Evolutionary conservation across 495 filamentous ascomycete species (phyloP), one percentile per base, ranked within the genome.

Genomic region (Oidiodendron maius): DNA sequence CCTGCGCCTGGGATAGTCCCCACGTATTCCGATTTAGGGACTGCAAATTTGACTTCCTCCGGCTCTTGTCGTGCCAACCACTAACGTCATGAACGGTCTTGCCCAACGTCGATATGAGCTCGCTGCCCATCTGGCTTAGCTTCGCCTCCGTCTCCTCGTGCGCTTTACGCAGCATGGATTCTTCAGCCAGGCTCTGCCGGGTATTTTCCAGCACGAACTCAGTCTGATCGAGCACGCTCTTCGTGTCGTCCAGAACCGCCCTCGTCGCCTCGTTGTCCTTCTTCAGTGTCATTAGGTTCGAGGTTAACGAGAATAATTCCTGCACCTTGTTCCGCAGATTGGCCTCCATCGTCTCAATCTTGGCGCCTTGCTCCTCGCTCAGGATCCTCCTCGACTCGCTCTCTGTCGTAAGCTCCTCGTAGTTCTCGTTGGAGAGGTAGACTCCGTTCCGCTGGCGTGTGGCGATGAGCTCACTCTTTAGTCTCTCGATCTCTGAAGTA

Each of bases 381-480:
- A 95, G 75, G 47, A 96, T 95, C 21, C 87, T 70, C n/a, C 91
- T 81, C 3, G 89, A 95, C 66, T 97, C 93, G 61, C 85, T 95
- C 60, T 94, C 84, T 40, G 82, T 87, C 0, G 81, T 87, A 63
- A 98, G 81, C 56, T 93, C 84, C 56, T 95, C 89, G 57, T 86
- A 95, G 4, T 68, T 76, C 52, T 95, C 89, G 24, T 82, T 81
- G 0, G 89, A 85, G 34, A 98, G 71, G 60, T 96, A 97, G 4
- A 97, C 91, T 46, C 93, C 93, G 61, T 96, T 95, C 4, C 91
- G 83, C 63, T 96, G 89, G 9, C 93, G 76, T 4, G 94, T 93
- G 8, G 89, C 89, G 46, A 96, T 91, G 9, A 98, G 76, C 57
- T 97, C 94, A 44, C 84, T 86, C 69, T 94, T 95, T 35, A 98